Percentiles rank a stretch among this genome's conserved stretches.
phyloP scores from a whole-genome alignment of 139 green algal genomes.

The Picochlorum sp. region DNA sequence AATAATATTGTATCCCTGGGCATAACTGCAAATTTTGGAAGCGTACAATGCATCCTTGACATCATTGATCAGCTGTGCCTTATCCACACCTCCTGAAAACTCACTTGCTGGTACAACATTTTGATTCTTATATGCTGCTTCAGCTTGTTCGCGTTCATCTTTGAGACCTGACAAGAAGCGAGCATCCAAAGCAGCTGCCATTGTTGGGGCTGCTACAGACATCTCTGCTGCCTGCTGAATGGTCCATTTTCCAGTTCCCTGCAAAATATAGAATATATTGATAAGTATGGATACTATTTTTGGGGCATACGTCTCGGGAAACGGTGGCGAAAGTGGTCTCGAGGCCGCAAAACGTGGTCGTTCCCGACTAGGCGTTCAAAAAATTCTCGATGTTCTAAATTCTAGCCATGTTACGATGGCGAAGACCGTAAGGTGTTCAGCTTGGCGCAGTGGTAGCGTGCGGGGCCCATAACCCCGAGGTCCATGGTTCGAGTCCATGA shows the following conservation, averaged over 20 bases:
- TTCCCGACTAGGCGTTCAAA: too few relatives aligned
- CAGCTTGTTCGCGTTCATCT: slow-evolving; percentile 75
- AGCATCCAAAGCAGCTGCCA: slow-evolving; percentile 86
- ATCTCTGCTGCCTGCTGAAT: slow-evolving; percentile 98
- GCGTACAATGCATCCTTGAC: slow-evolving; percentile 84
- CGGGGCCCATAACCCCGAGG: slow-evolving; percentile 19
- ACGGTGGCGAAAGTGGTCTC: too few relatives aligned
- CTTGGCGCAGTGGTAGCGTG: slow-evolving; percentile 23
- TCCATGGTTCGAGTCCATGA: slow-evolving; percentile 18
- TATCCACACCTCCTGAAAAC: slow-evolving; percentile 56
- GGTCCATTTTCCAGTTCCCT: slow-evolving; percentile 92
- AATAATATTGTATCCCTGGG: slow-evolving; percentile 99
- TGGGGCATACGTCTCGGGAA: too few relatives aligned
- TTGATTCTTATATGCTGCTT: slow-evolving; percentile 43
- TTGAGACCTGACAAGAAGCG: slow-evolving; percentile 87
- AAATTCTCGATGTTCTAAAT: not conserved
- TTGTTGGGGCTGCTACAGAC: slow-evolving; percentile 83
- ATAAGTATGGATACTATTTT: too few relatives aligned
- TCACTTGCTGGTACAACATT: slow-evolving; percentile 21
- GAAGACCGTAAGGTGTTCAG: slow-evolving; percentile 6
- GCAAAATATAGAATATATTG: not conserved
- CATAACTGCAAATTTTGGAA: slow-evolving; percentile 87
- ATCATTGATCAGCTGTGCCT: slow-evolving; percentile 77
- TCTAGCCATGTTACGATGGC: not conserved
- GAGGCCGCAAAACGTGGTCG: too few relatives aligned